Percentiles rank a stretch among this genome's conserved stretches.
Conservation (phyloP, 495 filamentous ascomycete species). For the Ramalina peruviana region DNA sequence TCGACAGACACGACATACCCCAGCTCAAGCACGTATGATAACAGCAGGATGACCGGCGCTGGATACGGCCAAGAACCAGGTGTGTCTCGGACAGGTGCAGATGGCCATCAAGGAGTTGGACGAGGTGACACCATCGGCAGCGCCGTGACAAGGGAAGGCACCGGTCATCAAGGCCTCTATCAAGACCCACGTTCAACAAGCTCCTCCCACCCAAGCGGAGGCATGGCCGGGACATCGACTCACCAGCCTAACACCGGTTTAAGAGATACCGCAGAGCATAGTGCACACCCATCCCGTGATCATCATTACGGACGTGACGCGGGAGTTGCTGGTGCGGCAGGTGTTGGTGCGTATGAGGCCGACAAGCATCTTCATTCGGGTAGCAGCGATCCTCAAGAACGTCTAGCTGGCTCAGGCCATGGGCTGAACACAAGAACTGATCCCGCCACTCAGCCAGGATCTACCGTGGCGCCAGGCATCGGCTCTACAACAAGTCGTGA, state of each 20-base stretch:
- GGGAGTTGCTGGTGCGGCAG: slow-evolving; percentile 6
- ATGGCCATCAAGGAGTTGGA: neutral
- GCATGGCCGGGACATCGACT: no score
- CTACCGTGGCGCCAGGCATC: slow-evolving; percentile 1
- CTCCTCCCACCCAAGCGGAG: no score
- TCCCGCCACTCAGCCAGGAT: neutral
- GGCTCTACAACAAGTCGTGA: no score
- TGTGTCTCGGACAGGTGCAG: no score
- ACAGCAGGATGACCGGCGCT: no score
- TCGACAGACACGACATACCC: neutral
- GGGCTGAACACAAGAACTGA: neutral
- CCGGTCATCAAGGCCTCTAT: no score
- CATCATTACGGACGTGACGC: slow-evolving; percentile 5
- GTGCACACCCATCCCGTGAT: neutral
- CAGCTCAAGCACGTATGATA: neutral
- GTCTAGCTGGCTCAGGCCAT: slow-evolving; percentile 3
- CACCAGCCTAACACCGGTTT: slow-evolving; percentile 1
- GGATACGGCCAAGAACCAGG: no score
- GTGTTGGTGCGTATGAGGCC: slow-evolving; percentile 6
- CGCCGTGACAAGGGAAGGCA: neutral
- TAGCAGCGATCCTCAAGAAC: slow-evolving; percentile 3
- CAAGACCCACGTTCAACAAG: no score
- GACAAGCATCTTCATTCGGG: slow-evolving; percentile 4
- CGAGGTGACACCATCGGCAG: neutral
- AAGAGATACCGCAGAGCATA: no score